Base-by-base conservation (phyloP, 176 grass and related monocot genomes). In the Carex scoparia region DNA sequence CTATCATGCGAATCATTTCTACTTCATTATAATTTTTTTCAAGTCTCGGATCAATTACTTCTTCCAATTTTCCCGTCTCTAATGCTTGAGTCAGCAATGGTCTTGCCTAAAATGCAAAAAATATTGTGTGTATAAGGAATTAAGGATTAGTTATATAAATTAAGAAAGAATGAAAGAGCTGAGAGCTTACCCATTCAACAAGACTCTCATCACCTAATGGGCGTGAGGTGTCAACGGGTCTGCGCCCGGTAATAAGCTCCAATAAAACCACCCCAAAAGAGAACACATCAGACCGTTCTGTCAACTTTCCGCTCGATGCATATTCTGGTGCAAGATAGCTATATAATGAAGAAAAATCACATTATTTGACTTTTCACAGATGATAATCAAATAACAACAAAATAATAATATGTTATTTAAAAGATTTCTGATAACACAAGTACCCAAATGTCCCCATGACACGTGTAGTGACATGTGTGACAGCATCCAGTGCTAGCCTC, bases 371-470 rank as follows among this genome's bases (percentile, higher is more conserved):
- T 40, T 83, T 83, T 65, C 61, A 51, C 59, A 30, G 7, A 66
- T 54, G 7, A 30, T 54, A 76, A 76, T 3, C 11, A 53, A 66
- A 49, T 76, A 76, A 30, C 9, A 61, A 66, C 10, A 53, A 66
- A 51, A 40, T n/a, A 81, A 11, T 4, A 60, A 38, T 62, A 38
- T 62, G 18, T 81, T 33, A 62, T 42, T 61, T 62, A 5, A 23
- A 64, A n/a, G 32, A 40, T 12, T 81, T n/a, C 33, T 64, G 30
- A 14, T 64, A 81, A 58, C 5, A 61, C 5, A 65, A 91, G 82
- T 85, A 98, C 95, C 95, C 95, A 89, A 94, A 98, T 86, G 92
- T 98, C 23, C 95, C 95, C 95, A 98, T 94, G 67, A 98, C 95
- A 76, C 91, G 92, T 12, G 95, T 98, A 64, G 92, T 98, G 28